A percentile compares a stretch with the other conserved stretches of the same genome.
Evolutionary conservation across 2,329 filamentous ascomycete genomes (phyloP).

Genomic region (Geosmithia putterillii): DNA sequence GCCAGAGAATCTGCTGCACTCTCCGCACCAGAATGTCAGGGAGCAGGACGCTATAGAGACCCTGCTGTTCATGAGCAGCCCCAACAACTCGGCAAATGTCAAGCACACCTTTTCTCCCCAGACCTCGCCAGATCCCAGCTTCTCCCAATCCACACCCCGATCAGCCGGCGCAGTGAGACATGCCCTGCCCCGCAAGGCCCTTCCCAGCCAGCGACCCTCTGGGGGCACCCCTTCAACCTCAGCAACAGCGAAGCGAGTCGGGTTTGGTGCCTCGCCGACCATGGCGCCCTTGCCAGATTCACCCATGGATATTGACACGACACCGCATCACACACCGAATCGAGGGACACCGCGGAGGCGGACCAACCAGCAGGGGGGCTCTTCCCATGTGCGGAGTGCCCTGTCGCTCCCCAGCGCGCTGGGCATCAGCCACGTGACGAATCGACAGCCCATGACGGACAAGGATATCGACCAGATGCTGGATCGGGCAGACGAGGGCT

Average conservation of each 20-base stretch:
- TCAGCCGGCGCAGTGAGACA: conserved; percentile 12
- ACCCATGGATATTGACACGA: conserved; percentile 36
- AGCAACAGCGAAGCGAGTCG: conserved; percentile 27
- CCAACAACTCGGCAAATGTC: conserved; percentile 55
- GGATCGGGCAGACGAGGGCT: conserved; percentile 36
- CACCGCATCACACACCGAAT: conserved; percentile 14
- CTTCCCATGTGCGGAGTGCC: conserved; percentile 19
- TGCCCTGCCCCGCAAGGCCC: conserved; percentile 36
- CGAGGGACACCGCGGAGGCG: conserved; percentile 29
- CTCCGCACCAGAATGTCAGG: conserved; percentile 51
- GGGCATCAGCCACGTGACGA: conserved; percentile 18
- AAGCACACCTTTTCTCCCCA: conserved; percentile 39
- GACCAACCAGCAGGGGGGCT: conserved; percentile 19
- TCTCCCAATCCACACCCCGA: conserved; percentile 4
- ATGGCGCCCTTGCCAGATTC: conserved; percentile 20
- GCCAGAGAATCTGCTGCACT: conserved; percentile 46
- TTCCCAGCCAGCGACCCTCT: conserved; percentile 35
- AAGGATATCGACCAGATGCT: conserved; percentile 48
- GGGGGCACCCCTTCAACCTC: no score
- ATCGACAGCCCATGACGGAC: conserved; percentile 23
- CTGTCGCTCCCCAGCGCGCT: conserved; percentile 39
- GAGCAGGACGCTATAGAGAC: conserved; percentile 77
- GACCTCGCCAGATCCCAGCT: conserved; percentile 18
- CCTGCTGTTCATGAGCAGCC: conserved; percentile 70
- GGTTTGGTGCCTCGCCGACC: conserved; percentile 32